These are phyloP conservation scores for Elongisporangium undulatum DNA, from an alignment of 352 stramenopile species.

Conservation along the genomic window DNA sequence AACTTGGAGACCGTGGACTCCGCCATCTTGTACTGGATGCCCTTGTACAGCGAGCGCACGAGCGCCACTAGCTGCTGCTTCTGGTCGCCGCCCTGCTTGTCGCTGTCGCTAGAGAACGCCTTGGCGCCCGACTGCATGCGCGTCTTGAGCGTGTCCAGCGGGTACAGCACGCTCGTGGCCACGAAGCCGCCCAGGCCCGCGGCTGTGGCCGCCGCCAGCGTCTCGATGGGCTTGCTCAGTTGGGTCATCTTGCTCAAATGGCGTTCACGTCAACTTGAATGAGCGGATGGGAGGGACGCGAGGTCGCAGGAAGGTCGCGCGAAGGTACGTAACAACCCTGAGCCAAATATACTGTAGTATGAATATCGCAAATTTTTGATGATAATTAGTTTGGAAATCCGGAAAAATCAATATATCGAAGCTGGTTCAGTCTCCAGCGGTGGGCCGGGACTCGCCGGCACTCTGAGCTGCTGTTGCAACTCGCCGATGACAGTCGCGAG, in stretches of 20 bases:
- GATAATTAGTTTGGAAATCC: background rate
- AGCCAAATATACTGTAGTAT: no score
- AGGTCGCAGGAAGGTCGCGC: background rate
- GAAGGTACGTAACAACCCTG: no score
- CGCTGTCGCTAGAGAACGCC: conserved; percentile 32
- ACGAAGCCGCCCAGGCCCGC: conserved; percentile 75
- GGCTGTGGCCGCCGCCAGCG: conserved; percentile 69
- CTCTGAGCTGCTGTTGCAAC: background rate
- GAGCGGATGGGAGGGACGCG: background rate
- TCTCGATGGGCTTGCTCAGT: conserved; percentile 83
- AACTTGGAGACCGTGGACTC: conserved; percentile 87
- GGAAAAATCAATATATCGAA: no score
- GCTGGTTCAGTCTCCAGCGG: no score
- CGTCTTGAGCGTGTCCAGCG: conserved; percentile 87
- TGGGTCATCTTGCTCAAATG: conserved; percentile 21
- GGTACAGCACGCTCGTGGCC: conserved; percentile 75
- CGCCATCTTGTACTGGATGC: conserved; percentile 82
- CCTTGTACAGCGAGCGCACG: conserved; percentile 69
- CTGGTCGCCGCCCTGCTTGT: conserved; percentile 8
- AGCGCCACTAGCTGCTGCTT: conserved; percentile 34
- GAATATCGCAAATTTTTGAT: background rate
- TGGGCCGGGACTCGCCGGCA: no score
- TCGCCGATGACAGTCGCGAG: background rate
- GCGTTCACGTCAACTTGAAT: background rate
- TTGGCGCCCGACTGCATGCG: conserved; percentile 77